Percentiles rank a stretch among this genome's conserved stretches.
Evolutionary conservation across 2,329 filamentous ascomycete genomes (phyloP).

Genomic region (Trichothecium sympodiale): DNA sequence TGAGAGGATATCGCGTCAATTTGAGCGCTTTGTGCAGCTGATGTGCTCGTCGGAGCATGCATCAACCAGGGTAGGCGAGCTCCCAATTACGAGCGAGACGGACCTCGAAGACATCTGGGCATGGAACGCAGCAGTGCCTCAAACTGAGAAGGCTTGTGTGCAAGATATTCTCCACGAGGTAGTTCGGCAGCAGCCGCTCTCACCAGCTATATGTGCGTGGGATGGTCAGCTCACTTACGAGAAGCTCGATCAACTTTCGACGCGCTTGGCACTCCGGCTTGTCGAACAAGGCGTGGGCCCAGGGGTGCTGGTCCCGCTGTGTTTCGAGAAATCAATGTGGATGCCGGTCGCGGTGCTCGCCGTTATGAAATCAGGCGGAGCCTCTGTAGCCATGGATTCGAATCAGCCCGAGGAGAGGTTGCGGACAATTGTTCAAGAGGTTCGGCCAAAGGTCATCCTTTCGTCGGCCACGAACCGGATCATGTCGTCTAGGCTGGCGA

Average conservation of each 20-base stretch:
- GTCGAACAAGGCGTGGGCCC: neutral
- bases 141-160: constrained; percentile 9
- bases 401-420: constrained; percentile 10
- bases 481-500: too few relatives aligned
- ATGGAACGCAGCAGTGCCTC: neutral
- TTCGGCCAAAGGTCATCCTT: neutral
- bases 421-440: constrained; percentile 6
- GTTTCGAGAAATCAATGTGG: constrained; percentile 16
- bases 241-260: constrained; percentile 12
- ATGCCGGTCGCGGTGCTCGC: constrained; percentile 13
- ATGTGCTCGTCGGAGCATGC: too few relatives aligned
- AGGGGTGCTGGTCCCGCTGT: constrained; percentile 12
- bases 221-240: constrained; percentile 13
- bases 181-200: constrained; percentile 10
- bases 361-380: constrained; percentile 16
- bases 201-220: constrained; percentile 12
- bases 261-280: constrained; percentile 8
- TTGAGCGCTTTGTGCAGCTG: too few relatives aligned
- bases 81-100: neutral
- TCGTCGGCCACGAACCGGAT: neutral
- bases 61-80: neutral
- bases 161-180: constrained; percentile 32
- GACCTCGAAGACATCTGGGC: neutral
- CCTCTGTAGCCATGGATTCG: constrained; percentile 15
- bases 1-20: too few relatives aligned